Base-by-base conservation (phyloP, 2,329 filamentous ascomycete species). In the Nigrospora sphaerica region DNA sequence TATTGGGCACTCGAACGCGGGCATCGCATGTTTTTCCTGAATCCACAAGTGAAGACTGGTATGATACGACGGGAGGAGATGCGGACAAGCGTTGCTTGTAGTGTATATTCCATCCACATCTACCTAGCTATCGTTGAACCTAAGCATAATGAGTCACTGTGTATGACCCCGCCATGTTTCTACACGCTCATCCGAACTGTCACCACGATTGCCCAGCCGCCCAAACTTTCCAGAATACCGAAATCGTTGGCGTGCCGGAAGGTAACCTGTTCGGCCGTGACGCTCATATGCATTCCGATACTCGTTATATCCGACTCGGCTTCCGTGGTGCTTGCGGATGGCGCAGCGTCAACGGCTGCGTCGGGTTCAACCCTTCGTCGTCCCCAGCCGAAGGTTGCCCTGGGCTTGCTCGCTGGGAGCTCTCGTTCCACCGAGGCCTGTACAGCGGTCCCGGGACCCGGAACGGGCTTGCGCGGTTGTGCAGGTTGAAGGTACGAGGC, bases 231-330 rank as follows among this genome's bases (percentile, higher is more conserved):
- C 67, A 70, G 74, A 1, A 80, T 58, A 0, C 75, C 75, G 54
- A 79, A 63, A 13, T 69, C 71, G 18, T 74, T 79, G 57, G 77
- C 68, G 39, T 57, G 57, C n/a, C 75, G 57, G 47, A 80, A 78
- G 0, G 72, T 71, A 2, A 76, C 66, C 51, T 77, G 69, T 42
- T 77, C 67, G 0, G 71, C 68, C 23, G 57, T 58, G 3, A 70
- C 68, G 3, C 54, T 58, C 67, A 78, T 73, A 5, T 52, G 60
- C 1, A 43, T 28, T 10, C 23, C 37, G 38, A 38, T 28, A 41
- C 12, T n/a, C 35, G 37, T 18, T 17, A 23, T 35, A n/a, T 46
- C 19, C 36, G n/a, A 45, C 37, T 28, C 16, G 18, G 45, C 34
- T 9, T 17, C 12, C 18, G 13, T 13, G 10, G 14, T 19, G n/a